phyloP scores from a whole-genome alignment of 2,329 filamentous ascomycete genomes.

The Blastomyces silverae region DNA sequence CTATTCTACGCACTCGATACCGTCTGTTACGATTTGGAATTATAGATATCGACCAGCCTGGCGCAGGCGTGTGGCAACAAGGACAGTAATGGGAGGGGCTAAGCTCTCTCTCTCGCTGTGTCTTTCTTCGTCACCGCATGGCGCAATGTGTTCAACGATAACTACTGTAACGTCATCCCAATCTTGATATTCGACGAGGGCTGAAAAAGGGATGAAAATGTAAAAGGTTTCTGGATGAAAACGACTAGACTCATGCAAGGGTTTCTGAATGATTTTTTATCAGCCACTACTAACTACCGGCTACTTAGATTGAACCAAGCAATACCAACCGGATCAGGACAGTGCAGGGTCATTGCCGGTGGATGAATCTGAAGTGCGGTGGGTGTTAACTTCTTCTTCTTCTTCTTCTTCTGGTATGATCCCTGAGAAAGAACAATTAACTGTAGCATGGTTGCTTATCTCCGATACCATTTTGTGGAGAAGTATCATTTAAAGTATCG shows the following conservation, averaged over 20 bases:
- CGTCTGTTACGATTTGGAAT: too few species aligned
- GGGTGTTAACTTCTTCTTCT: neutral
- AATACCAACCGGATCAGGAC: neutral
- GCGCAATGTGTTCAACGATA: neutral
- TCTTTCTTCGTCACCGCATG: neutral
- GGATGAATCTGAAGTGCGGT: neutral
- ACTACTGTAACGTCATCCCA: neutral
- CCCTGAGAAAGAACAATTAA: too few species aligned
- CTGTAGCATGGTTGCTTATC: too few species aligned
- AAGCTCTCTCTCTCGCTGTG: neutral
- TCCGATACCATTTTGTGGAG: too few species aligned
- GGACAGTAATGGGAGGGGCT: neutral
- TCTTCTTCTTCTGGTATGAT: too few species aligned
- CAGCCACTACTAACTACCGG: neutral
- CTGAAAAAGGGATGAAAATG: neutral
- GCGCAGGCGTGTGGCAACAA: neutral
- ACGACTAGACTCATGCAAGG: neutral
- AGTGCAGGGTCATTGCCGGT: neutral
- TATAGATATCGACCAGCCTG: neutral
- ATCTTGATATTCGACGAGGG: neutral
- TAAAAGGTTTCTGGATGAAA: neutral
- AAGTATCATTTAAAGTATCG: too few species aligned
- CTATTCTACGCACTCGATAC: too few species aligned
- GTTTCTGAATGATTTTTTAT: neutral
- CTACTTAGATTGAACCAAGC: neutral